Conservation (phyloP, 768 basidiomycete species). For the Rhizopogon vesiculosus region DNA sequence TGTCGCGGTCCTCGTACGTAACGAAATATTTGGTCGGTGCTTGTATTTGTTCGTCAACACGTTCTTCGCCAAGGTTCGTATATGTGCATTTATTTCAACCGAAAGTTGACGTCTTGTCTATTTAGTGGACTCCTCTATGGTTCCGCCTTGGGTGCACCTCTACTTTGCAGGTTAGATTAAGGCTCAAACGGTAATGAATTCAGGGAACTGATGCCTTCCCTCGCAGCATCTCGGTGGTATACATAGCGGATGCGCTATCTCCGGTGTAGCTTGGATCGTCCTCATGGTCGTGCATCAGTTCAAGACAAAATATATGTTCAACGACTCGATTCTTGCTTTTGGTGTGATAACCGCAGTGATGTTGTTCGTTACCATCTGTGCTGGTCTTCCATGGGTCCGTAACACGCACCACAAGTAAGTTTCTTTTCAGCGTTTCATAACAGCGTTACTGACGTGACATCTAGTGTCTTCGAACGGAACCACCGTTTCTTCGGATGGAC, state of each 20-base stretch:
- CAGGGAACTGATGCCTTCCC: conserved; percentile 5
- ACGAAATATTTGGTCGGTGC: conserved; percentile 78
- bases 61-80: conserved; percentile 60
- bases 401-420: conserved; percentile 78
- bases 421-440: not conserved
- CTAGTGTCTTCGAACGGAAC: conserved; percentile 72
- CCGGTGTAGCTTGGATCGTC: conserved; percentile 67
- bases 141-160: conserved; percentile 72
- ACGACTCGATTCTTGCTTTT: conserved; percentile 53
- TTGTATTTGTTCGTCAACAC: conserved; percentile 70
- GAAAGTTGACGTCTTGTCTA: not conserved
- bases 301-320: conserved; percentile 41
- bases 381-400: conserved; percentile 76
- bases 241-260: conserved; percentile 70
- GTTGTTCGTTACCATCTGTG: conserved; percentile 53
- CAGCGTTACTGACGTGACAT: not conserved
- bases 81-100: not conserved
- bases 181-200: not conserved
- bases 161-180: conserved; percentile 49
- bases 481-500: conserved; percentile 80
- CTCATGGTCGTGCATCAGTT: conserved; percentile 58
- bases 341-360: conserved; percentile 56
- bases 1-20: conserved; percentile 69
- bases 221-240: conserved; percentile 72
- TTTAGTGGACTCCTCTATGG: conserved; percentile 68